These are phyloP conservation scores for Periconia sp. DNA, from an alignment of 2,329 filamentous ascomycete species.

Conservation along the genomic window DNA sequence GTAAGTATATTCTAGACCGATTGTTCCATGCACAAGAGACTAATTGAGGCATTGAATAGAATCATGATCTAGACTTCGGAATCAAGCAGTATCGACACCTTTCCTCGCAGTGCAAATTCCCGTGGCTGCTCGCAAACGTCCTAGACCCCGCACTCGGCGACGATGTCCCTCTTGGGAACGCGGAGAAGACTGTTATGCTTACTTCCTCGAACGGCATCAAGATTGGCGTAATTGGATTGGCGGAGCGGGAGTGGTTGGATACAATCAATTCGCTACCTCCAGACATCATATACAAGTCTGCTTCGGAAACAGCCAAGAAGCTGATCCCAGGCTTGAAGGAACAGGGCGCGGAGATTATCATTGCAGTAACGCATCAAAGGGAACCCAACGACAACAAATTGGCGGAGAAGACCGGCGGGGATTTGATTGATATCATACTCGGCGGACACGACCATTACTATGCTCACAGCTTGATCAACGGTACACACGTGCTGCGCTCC, in stretches of 20 bases:
- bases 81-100: constrained; percentile 77
- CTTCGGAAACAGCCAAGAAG: constrained; percentile 72
- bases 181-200: constrained; percentile 73
- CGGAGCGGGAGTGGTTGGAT: constrained; percentile 84
- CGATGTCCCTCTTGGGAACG: constrained; percentile 72
- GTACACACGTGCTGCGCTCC: constrained; percentile 80
- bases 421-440: constrained; percentile 79
- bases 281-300: constrained; percentile 78
- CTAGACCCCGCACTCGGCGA: constrained; percentile 80
- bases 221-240: constrained; percentile 81
- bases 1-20: constrained; percentile 50
- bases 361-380: constrained; percentile 81
- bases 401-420: constrained; percentile 68
- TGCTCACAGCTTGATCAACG: constrained; percentile 73
- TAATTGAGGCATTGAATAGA: constrained; percentile 52
- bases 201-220: constrained; percentile 82
- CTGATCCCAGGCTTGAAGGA: constrained; percentile 72
- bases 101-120: constrained; percentile 74
- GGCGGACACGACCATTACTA: constrained; percentile 93
- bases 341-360: constrained; percentile 78
- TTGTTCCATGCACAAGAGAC: background rate
- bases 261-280: constrained; percentile 87
- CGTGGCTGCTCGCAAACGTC: constrained; percentile 88
- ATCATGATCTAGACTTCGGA: constrained; percentile 92
- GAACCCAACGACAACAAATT: constrained; percentile 90